Evolutionary conservation across 768 basidiomycete species (phyloP), one percentile per base, ranked within the genome.

Genomic region (Cystobasidium ongulense): DNA sequence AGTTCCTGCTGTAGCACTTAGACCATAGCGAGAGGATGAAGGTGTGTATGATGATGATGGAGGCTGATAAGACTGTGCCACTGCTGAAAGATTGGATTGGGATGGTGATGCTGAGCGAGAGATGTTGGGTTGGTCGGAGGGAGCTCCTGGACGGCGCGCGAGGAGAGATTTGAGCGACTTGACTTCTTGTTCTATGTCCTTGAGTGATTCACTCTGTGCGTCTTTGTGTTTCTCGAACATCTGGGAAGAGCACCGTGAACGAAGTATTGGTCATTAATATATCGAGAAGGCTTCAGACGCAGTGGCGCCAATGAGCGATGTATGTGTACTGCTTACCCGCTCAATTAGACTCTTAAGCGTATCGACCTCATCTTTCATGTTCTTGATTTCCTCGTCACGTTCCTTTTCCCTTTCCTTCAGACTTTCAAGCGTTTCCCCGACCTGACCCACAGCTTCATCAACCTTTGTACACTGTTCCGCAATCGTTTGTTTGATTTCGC

Each of bases 151-250:
- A 1, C 73, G 73, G 11, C 63, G 39, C 5, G 68, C 46, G 8
- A 97, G 83, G 29, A 98, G 85, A 0, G 93, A 87, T 81, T 97
- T 97, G 75, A 98, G 84, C 0, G 94, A 97, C 79, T 93, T 92
- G 78, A 98, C 85, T 80, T 98, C 95, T 77, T 92, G 88, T 78
- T 96, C 93, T 15, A 98, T 84, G 77, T 97, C 95, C 66, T 85
- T 82, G 17, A 97, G 84, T 0, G 92, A 90, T 74, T 89, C 87
- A 25, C 87, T 85, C 81, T 96, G 92, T 17, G 86, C 85, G 68
- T 91, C 89, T 80, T 92, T 90, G 80, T 89, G 91, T 82, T 91
- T 93, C 71, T 96, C 91, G 66, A 96, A 89, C 90, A 97, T 91
- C 94, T 98, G 66, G 43, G 73, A 2, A 21, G n/a, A n/a, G 21